Conservation (phyloP, 495 filamentous ascomycete genomes). For the Lichenothelia convexa region DNA sequence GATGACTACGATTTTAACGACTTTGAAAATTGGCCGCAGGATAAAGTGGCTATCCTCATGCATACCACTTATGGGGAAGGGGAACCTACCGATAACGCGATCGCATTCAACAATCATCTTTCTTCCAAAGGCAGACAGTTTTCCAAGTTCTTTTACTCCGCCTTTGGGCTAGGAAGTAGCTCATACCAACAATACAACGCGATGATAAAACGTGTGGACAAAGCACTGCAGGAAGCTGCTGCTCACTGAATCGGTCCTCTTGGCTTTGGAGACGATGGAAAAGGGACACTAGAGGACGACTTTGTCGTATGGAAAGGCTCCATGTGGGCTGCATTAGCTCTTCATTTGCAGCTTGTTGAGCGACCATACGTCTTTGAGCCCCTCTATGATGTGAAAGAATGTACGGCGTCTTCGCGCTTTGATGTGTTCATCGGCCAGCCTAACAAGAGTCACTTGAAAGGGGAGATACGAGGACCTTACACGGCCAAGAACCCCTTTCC, state of each 20-base stretch:
- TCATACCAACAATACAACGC: conserved; percentile 11
- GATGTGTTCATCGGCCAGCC: conserved; percentile 1
- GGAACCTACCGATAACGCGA: background rate
- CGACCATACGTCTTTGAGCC: background rate
- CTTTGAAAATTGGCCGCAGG: background rate
- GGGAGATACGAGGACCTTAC: conserved; percentile 2
- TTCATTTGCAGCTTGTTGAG: conserved; percentile 1
- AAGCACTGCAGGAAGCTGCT: conserved; percentile 1
- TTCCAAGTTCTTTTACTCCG: background rate
- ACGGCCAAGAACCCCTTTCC: conserved; percentile 2
- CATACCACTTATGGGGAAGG: background rate
- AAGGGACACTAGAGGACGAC: conserved; percentile 10
- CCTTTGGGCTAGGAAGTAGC: conserved; percentile 4
- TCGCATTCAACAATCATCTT: background rate
- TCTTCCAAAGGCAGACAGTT: background rate
- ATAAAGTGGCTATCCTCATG: background rate
- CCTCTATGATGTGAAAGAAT: conserved; percentile 1
- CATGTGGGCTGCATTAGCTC: background rate
- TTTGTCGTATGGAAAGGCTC: conserved; percentile 11
- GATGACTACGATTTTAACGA: background rate
- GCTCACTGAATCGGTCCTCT: conserved; percentile 2
- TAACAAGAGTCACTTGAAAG: conserved; percentile 1
- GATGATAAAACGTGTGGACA: conserved; percentile 1
- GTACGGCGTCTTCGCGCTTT: background rate
- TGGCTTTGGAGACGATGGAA: conserved; percentile 8